A percentile compares a stretch with the other conserved stretches of the same genome.
Evolutionary conservation across 2,329 filamentous ascomycete genomes (phyloP).

Genomic region (Furcasterigmium sp.): DNA sequence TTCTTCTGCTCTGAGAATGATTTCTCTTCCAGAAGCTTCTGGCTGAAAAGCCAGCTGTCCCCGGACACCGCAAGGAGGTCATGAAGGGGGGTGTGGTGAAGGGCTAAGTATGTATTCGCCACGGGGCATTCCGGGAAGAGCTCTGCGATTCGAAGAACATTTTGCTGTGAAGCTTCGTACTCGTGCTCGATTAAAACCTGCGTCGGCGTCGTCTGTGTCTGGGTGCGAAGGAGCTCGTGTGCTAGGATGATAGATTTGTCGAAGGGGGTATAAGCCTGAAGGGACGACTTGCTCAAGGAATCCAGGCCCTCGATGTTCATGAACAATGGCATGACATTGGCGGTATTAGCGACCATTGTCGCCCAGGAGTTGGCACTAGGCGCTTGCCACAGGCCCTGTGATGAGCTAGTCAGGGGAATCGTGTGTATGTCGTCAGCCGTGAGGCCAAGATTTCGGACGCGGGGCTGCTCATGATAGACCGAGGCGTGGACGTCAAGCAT

Average conservation of each 20-base stretch:
- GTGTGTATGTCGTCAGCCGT: conserved; percentile 17
- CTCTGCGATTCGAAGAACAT: conserved; percentile 22
- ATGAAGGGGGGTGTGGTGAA: conserved; percentile 54
- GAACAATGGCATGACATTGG: not conserved
- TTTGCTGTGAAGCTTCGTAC: conserved; percentile 14
- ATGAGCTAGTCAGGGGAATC: conserved; percentile 42
- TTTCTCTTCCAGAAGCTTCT: conserved; percentile 40
- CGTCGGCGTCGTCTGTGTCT: conserved; percentile 21
- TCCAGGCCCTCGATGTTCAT: conserved; percentile 18
- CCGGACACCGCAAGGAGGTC: conserved; percentile 53
- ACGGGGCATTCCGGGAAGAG: conserved; percentile 40
- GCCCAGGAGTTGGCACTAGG: conserved; percentile 40
- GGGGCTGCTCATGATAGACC: conserved; percentile 46
- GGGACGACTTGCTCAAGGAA: conserved; percentile 25
- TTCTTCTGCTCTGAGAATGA: conserved; percentile 41
- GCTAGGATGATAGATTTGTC: conserved; percentile 36
- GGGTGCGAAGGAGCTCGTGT: conserved; percentile 29
- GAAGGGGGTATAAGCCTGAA: conserved; percentile 28
- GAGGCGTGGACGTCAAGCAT: conserved; percentile 51
- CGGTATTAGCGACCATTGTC: conserved; percentile 16
- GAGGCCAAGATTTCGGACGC: conserved; percentile 13
- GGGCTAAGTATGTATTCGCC: conserved; percentile 49
- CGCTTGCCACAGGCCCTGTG: conserved; percentile 44
- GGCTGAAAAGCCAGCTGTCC: conserved; percentile 52
- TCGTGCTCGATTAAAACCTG: conserved; percentile 19